Base-by-base conservation (phyloP, 805 yeast genomes). In the Saccharomycopsis amapae region DNA sequence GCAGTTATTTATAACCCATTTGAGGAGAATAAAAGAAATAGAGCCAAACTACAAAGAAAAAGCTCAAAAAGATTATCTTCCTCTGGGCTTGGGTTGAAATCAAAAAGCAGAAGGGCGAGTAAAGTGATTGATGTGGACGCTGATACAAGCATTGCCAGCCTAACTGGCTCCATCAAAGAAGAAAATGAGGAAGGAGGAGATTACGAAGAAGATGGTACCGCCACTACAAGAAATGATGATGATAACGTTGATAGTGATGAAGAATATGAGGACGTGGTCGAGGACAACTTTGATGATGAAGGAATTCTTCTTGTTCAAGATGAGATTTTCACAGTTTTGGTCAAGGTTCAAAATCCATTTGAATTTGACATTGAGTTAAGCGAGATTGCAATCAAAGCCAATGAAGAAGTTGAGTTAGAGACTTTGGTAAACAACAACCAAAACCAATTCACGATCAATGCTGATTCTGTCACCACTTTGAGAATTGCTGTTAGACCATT, bases 271-370 rank as follows among this genome's bases (percentile, higher is more conserved):
- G 52, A 53, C 35, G 42, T 49, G 19, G 50, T 54, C 22, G 45
- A 55, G 13, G 49, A 48, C 10, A 40, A 49, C 24, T 31, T 42
- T n/a, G 45, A 44, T 17, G 47, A 50, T 45, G 46, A 44, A 13
- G 55, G 50, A 40, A 55, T 62, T 50, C 56, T 67, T 17, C 53
- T 78, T 5, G 79, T 79, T 15, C 75, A 75, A 52, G 84, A 79
- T 28, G 95, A 87, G 44, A 66, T 73, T 3, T 73, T 76, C 10
- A 82, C 78, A 46, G 65, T 84, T 15, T 58, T 66, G 4, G 64
- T 85, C 1, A 64, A 68, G 2, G 56, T 89, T 6, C 88, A 83
- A 57, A 90, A 90, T 58, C 95, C 96, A 6, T 86, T 78, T 63
- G 74, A 75, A 4, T 86, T 85, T 60, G 86, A 81, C 35, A 64